Conservation (phyloP, 164 flowering plant genomes). For the Nymphaea thermarum region DNA sequence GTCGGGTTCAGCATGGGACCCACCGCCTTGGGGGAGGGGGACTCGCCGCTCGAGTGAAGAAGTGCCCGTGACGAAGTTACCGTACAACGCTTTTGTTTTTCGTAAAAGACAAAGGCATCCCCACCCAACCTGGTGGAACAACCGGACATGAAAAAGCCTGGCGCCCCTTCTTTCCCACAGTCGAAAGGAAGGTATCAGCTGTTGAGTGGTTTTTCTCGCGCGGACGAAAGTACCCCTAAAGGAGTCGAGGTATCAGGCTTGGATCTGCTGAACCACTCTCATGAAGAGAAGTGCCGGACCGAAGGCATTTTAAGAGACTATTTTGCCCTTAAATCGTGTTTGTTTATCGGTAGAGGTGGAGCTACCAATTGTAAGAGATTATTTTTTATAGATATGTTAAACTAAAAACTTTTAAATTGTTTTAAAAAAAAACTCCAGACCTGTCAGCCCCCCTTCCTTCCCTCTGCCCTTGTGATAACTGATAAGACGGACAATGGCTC, state of each 20-base stretch:
- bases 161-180: too few relatives aligned
- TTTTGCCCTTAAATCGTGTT: too few relatives aligned
- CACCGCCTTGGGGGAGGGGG: too few relatives aligned
- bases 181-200: neutral
- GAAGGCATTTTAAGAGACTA: neutral
- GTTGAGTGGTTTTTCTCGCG: neutral
- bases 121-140: neutral
- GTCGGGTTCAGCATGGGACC: too few relatives aligned
- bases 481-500: too few relatives aligned
- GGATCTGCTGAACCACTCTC: neutral
- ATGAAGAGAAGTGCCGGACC: neutral
- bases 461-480: neutral
- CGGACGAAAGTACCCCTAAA: neutral
- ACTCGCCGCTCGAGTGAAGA: too few relatives aligned
- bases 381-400: too few relatives aligned
- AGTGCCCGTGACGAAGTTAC: neutral
- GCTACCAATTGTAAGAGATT: too few relatives aligned
- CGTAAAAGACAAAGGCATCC: neutral
- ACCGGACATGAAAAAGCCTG: too few relatives aligned
- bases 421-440: too few relatives aligned
- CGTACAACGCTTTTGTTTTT: neutral
- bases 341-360: too few relatives aligned
- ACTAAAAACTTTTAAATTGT: too few relatives aligned
- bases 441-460: neutral
- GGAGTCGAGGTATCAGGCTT: neutral